Conservation (phyloP, 768 basidiomycete species). For the Auricularia cornea region DNA sequence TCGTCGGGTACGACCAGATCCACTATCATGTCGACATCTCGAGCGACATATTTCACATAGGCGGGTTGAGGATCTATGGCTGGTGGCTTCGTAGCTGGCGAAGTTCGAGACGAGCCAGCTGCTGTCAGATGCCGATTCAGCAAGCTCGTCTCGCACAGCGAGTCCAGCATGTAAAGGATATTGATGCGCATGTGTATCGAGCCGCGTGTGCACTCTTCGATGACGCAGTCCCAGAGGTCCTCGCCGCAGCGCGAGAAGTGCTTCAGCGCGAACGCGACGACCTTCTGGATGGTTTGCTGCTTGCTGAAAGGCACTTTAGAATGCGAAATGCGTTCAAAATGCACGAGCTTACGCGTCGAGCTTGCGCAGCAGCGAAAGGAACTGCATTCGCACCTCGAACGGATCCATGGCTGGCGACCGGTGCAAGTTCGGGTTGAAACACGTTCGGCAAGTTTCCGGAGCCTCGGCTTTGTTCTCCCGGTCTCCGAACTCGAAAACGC, state of each 20-base stretch:
- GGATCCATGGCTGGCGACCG: slow-evolving; percentile 54
- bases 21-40: slow-evolving; percentile 73
- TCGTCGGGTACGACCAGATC: slow-evolving; percentile 82
- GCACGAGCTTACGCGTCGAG: slow-evolving; percentile 50
- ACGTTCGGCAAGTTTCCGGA: too few species aligned
- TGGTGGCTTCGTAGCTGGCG: slow-evolving; percentile 25
- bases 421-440: slow-evolving; percentile 45
- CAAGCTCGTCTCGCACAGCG: slow-evolving; percentile 71
- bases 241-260: slow-evolving; percentile 80
- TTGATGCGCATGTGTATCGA: slow-evolving; percentile 90
- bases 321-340: slow-evolving; percentile 13
- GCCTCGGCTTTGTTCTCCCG: too few species aligned
- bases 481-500: too few species aligned
- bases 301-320: slow-evolving; percentile 37
- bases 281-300: slow-evolving; percentile 82
- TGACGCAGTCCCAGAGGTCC: slow-evolving; percentile 88
- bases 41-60: slow-evolving; percentile 68
- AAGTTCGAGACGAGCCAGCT: slow-evolving; percentile 20
- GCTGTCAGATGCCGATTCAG: slow-evolving; percentile 42
- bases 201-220: slow-evolving; percentile 77
- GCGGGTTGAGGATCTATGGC: slow-evolving; percentile 20
- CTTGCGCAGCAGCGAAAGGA: slow-evolving; percentile 49
- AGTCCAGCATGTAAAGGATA: slow-evolving; percentile 84
- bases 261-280: slow-evolving; percentile 78
- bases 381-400: slow-evolving; percentile 69